Percentiles rank a stretch among this genome's conserved stretches.
These are phyloP conservation scores for Klebsormidium nitens DNA, from an alignment of 139 green algal species.

Conservation along the genomic window DNA sequence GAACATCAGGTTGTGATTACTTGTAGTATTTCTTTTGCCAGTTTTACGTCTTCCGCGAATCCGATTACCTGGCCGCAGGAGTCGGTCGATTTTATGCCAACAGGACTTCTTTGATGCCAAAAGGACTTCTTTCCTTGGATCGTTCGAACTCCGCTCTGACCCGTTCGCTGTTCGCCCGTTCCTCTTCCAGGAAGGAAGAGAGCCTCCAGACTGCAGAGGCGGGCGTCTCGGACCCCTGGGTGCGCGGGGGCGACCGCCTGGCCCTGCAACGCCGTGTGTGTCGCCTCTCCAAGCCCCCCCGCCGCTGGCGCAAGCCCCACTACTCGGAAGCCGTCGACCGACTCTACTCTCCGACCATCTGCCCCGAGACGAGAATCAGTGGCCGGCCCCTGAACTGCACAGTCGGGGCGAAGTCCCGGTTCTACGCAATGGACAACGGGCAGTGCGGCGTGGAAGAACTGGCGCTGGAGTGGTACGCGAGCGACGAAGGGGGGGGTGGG, in stretches of 20 bases:
- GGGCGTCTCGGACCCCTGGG: conserved; percentile 4
- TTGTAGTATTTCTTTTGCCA: no score
- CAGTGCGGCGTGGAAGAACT: conserved; percentile 40
- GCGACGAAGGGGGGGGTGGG: conserved; percentile 21
- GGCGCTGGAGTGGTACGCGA: conserved; percentile 41
- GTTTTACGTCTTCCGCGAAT: no score
- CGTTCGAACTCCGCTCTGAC: no score
- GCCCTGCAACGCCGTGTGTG: conserved; percentile 22
- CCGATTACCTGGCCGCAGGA: no score
- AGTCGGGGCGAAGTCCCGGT: conserved; percentile 26
- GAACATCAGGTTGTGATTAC: no score
- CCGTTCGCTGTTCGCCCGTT: no score
- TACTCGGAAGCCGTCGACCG: neutral
- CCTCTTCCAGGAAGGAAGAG: conserved; percentile 7
- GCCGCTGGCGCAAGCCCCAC: neutral
- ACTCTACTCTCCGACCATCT: no score
- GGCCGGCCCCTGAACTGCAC: conserved; percentile 30
- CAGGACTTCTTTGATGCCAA: no score
- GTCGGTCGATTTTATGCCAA: no score
- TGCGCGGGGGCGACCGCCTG: conserved; percentile 14
- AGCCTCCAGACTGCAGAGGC: conserved; percentile 8
- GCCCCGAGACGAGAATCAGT: conserved; percentile 16
- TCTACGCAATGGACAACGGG: conserved; percentile 20
- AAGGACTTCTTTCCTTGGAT: no score
- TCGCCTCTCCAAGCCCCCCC: conserved; percentile 6